Evolutionary conservation across 2,329 filamentous ascomycete genomes (phyloP).

Genomic region (Botrytis galanthina): DNA sequence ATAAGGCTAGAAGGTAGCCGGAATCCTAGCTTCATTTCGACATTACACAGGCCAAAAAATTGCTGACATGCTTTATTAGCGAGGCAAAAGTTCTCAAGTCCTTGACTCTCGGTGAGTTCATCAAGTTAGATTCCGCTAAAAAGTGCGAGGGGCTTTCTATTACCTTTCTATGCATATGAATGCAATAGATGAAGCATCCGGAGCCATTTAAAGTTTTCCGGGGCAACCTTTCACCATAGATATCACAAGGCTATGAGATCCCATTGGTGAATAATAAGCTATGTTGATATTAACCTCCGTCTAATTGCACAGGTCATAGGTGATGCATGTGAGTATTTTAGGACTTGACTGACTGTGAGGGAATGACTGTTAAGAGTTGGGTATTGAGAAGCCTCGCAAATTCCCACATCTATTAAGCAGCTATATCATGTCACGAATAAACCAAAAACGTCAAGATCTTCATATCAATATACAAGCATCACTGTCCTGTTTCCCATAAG

Average conservation of each 20-base stretch:
- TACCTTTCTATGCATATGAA: constrained; percentile 15
- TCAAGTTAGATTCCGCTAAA: constrained; percentile 13
- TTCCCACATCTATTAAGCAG: background rate
- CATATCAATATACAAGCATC: background rate
- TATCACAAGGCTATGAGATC: background rate
- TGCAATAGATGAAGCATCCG: background rate
- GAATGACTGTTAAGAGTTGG: background rate
- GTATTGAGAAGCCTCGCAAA: constrained; percentile 1
- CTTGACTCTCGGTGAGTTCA: constrained; percentile 14
- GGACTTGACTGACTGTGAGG: background rate
- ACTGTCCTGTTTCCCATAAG: too few species aligned
- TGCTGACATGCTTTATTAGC: constrained; percentile 8
- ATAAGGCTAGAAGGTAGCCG: constrained; percentile 14
- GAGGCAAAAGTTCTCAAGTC: background rate
- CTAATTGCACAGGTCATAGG: background rate
- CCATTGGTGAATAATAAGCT: background rate
- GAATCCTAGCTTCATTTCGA: constrained; percentile 4
- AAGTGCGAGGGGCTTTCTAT: background rate
- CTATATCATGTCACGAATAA: background rate
- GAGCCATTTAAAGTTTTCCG: constrained; percentile 10
- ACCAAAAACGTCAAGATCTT: background rate
- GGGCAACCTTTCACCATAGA: background rate
- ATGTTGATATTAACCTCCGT: background rate
- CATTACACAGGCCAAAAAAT: background rate
- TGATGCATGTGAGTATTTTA: background rate